Base-by-base conservation (phyloP, 352 stramenopile genomes). In the Pythium guiyangense region DNA sequence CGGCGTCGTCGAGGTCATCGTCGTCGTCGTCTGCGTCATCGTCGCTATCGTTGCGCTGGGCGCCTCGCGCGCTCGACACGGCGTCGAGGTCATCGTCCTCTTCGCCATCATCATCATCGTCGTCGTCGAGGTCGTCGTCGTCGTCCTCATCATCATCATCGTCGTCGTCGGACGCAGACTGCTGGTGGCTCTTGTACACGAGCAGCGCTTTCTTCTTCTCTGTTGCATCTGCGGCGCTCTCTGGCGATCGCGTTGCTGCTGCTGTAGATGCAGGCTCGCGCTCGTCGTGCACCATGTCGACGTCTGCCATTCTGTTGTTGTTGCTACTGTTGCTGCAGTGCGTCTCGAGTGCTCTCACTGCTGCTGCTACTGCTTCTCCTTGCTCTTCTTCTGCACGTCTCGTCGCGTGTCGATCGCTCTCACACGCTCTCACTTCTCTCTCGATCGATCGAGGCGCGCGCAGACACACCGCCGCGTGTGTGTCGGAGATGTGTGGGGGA, bases 131-230 rank as follows among this genome's bases (percentile, higher is more conserved):
- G n/a, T 72, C 71, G 0, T 70, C 73, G 4, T 77, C 72, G 0
- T 73, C 69, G 3, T 73, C 66, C 0, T 75, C 68, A 1, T 75
- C 71, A 2, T 78, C 72, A 4, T 76, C 66, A 5, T 84, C 68
- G 18, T 84, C 79, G 40, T 87, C 75, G 50, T 90, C 79, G 0
- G 74, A 84, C 2, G 60, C 72, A 9, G 79, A 85, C 52, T 77
- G 72, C 46, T 84, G 75, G 48, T 87, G 86, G 61, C 66, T 82
- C 64, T 87, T 88, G 67, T 83, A 92, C 59, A 90, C 79, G 27
- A 92, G 65, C 57, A 92, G 63, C 62, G 82, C 77, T 66, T 89
- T 92, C 73, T 86, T 89, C 57, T 75, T 72, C 68, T 90, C 79
- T 37, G 70, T 80, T 45, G 70, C 64, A 34, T 72, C 31, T 39